These are phyloP conservation scores for Haplosporangium sp. DNA, from an alignment of 371 early-diverging fungal genomes.

Conservation along the genomic window DNA sequence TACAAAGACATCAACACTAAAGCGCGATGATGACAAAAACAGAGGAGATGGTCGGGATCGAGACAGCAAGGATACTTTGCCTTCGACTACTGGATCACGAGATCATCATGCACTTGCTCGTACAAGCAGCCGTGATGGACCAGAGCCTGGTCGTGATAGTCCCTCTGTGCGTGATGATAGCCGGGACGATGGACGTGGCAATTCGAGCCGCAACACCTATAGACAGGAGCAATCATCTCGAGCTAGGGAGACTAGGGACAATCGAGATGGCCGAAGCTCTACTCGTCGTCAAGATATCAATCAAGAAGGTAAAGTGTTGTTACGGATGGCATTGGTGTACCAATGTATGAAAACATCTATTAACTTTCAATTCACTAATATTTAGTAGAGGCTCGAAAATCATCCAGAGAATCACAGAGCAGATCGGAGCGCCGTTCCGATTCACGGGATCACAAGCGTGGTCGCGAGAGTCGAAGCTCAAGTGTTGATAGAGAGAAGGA, in stretches of 20 bases:
- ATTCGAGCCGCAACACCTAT: neutral
- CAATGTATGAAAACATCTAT: too few relatives aligned
- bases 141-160: neutral
- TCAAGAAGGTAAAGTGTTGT: conserved; percentile 19
- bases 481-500: conserved; percentile 38
- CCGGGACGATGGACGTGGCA: conserved; percentile 11
- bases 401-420: conserved; percentile 26
- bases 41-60: conserved; percentile 23
- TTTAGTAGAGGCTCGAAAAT: neutral
- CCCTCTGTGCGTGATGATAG: neutral
- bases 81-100: neutral
- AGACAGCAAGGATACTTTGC: conserved; percentile 2
- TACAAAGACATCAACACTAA: neutral
- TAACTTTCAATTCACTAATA: neutral
- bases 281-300: conserved; percentile 29
- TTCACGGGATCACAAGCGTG: conserved; percentile 39
- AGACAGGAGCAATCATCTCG: conserved; percentile 11
- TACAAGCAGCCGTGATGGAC: conserved; percentile 15
- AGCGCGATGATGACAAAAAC: conserved; percentile 8
- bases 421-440: conserved; percentile 28
- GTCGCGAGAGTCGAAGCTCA: conserved; percentile 30
- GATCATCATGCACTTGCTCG: conserved; percentile 2
- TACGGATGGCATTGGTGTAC: too few relatives aligned
- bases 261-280: conserved; percentile 23
- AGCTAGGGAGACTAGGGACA: neutral